A percentile compares a stretch with the other conserved stretches of the same genome.
phyloP scores from a whole-genome alignment of 2,329 filamentous ascomycete genomes.

The Parastagonospora avenae region DNA sequence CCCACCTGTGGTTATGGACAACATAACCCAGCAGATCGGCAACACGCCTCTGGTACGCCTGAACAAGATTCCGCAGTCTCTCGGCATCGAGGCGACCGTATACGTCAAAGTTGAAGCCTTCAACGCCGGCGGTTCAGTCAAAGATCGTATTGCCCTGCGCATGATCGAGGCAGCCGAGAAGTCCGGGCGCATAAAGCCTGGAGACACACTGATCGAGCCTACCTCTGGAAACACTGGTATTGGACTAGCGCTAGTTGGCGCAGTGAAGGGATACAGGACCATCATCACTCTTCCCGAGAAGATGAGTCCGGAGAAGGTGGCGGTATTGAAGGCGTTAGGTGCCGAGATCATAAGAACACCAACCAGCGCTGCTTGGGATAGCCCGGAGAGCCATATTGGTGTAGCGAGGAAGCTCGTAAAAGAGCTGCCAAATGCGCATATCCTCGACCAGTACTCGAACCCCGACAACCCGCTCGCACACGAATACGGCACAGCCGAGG shows the following conservation, averaged over 20 bases:
- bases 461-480: conserved; percentile 90
- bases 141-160: conserved; percentile 91
- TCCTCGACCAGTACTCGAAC: conserved; percentile 95
- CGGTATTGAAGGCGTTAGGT: conserved; percentile 88
- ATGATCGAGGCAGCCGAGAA: conserved; percentile 98
- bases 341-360: conserved; percentile 98
- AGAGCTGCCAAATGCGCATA: conserved; percentile 96
- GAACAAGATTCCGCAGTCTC: conserved; percentile 88
- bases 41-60: conserved; percentile 94
- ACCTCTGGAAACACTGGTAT: conserved; percentile 99
- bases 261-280: conserved; percentile 96
- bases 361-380: conserved; percentile 92
- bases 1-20: conserved; percentile 64
- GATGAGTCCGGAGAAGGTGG: conserved; percentile 98
- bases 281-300: conserved; percentile 99
- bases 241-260: conserved; percentile 88
- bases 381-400: conserved; percentile 94
- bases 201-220: conserved; percentile 95
- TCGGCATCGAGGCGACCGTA: conserved; percentile 86
- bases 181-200: conserved; percentile 91
- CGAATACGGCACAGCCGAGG: conserved; percentile 91
- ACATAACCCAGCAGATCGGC: conserved; percentile 86
- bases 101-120: conserved; percentile 93
- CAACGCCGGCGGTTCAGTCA: conserved; percentile 92
- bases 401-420: conserved; percentile 89